Percentiles rank a stretch among this genome's conserved stretches.
These are phyloP conservation scores for Monascus ruber DNA, from an alignment of 2,329 filamentous ascomycete species.

Conservation along the genomic window DNA sequence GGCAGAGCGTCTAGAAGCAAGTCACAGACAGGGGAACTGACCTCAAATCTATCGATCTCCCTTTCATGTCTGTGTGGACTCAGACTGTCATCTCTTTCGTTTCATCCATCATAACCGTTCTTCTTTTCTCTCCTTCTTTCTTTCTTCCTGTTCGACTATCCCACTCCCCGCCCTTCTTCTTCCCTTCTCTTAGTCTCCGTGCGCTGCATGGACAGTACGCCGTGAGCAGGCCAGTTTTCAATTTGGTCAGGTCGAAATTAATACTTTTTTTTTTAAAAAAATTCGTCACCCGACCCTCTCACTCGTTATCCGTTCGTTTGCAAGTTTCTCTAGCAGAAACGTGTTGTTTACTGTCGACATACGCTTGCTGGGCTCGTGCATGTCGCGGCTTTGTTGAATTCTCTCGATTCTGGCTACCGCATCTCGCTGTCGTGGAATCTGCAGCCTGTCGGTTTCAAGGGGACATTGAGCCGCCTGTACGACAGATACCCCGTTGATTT, in stretches of 20 bases:
- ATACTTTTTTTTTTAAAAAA: no score
- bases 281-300: constrained; percentile 2
- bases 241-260: background rate
- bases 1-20: no score
- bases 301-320: background rate
- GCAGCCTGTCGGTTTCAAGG: no score
- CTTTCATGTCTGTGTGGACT: constrained; percentile 8
- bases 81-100: constrained; percentile 1
- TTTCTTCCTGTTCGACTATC: background rate
- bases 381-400: constrained; percentile 7
- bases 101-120: constrained; percentile 1
- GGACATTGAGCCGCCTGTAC: no score
- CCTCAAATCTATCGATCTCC: no score
- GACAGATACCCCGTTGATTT: no score
- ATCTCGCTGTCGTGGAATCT: no score
- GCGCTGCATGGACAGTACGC: constrained; percentile 25
- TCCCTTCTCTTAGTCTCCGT: constrained; percentile 16
- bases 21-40: no score
- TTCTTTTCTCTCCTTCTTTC: constrained; percentile 3
- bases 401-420: no score
- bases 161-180: constrained; percentile 2
- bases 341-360: constrained; percentile 5
- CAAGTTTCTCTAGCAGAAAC: constrained; percentile 4
- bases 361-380: constrained; percentile 15
- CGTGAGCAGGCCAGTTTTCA: constrained; percentile 24